These are phyloP conservation scores for Macrophomina tecta DNA, from an alignment of 2,329 filamentous ascomycete genomes.

Conservation along the genomic window DNA sequence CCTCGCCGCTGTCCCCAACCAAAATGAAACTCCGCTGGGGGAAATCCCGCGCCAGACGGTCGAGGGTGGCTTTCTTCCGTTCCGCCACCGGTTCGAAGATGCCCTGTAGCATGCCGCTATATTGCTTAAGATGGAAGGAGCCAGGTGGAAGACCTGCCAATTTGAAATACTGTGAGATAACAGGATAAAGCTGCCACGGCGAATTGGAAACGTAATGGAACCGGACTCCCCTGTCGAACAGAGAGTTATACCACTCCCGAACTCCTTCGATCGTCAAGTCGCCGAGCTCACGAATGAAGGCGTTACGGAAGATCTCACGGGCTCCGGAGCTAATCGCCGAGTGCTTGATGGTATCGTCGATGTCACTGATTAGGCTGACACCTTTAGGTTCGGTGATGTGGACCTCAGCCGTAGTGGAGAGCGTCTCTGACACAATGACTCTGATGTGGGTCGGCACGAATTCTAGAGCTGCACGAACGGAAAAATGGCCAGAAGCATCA, in stretches of 20 bases:
- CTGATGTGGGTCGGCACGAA: conserved; percentile 91
- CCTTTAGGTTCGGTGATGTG: conserved; percentile 77
- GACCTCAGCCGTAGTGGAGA: conserved; percentile 82
- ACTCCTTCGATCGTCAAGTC: conserved; percentile 88
- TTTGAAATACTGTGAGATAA: conserved; percentile 84
- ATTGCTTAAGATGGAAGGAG: conserved; percentile 94
- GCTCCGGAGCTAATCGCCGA: conserved; percentile 88
- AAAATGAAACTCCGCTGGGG: conserved; percentile 87
- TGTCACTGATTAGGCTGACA: conserved; percentile 93
- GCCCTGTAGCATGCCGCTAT: conserved; percentile 94
- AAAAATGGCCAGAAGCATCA: conserved; percentile 88
- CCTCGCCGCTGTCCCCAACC: conserved; percentile 94
- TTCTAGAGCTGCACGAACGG: conserved; percentile 76
- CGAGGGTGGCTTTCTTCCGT: conserved; percentile 86
- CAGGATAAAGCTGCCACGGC: conserved; percentile 95
- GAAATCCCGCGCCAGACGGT: conserved; percentile 86
- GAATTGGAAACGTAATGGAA: conserved; percentile 99
- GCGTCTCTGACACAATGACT: conserved; percentile 81
- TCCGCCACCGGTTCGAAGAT: conserved; percentile 98
- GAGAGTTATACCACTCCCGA: conserved; percentile 81
- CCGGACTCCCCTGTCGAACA: conserved; percentile 80
- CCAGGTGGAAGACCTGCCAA: conserved; percentile 80
- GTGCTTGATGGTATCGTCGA: conserved; percentile 96
- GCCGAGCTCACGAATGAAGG: conserved; percentile 83
- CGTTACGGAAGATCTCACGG: conserved; percentile 94